Base-by-base conservation (phyloP, 2,329 filamentous ascomycete genomes). In the Ceratocystis cubensis region DNA sequence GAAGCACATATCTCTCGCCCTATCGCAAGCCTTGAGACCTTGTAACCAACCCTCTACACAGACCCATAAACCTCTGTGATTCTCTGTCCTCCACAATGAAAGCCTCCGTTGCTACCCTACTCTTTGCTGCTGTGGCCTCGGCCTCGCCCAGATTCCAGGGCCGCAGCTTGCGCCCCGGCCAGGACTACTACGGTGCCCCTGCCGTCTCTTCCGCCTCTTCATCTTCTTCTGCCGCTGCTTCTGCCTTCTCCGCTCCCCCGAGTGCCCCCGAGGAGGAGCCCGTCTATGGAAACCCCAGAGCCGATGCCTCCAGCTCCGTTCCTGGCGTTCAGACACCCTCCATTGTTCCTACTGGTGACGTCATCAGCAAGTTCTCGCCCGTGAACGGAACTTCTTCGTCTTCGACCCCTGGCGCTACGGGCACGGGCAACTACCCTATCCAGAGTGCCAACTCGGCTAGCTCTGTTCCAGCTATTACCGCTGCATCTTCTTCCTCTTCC, bases 401-500 rank as follows among this genome's bases (percentile, higher is more conserved):
- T 22, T 62, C 57, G 1, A 20, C 57, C 22, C 28, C 37, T 28
- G 30, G 44, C 6, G 57, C 59, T 28, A 41, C 57, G 2, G 48
- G 22, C 20, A 45, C 37, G 4, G 30, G 22, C 15, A 25, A 15
- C 20, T n/a, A 37, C 10, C 33, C 37, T 5, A 17, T 45, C 45
- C 25, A 44, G 10, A 44, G 13, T 28, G 44, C 37, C 13, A 25
- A 45, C 33, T 45, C 22, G 6, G 33, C 56, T n/a, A 41, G 30
- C 41, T n/a, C 65, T n/a, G 64, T 65, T 37, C 30, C 64, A 10
- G 53, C 44, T n/a, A 15, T 61, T 17, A 61, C 48, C 48, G 8
- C 61, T 46, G 1, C 45, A 41, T 46, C 33, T 17, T 28, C 64
- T 74, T 76, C 77, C 30, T 75, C 76, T 74, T 76, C 77, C 30